Evolutionary conservation across 768 basidiomycete genomes (phyloP).

Genomic region (Amanita inopinata): DNA sequence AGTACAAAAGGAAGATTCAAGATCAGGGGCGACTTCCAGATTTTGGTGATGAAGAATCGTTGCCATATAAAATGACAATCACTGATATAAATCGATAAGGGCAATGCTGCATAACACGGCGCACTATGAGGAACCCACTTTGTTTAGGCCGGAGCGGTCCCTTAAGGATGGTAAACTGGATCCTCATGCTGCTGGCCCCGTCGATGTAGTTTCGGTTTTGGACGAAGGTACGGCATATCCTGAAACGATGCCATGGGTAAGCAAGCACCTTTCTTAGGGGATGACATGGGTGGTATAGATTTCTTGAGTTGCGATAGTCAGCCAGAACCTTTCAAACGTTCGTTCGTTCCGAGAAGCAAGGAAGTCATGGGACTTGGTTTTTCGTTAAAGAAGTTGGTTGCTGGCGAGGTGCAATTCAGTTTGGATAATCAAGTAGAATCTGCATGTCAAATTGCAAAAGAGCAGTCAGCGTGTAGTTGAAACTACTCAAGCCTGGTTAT

Average conservation of each 20-base stretch:
- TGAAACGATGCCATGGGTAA: not conserved
- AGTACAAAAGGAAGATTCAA: no score
- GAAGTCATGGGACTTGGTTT: not conserved
- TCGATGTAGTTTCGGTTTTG: slow-evolving; percentile 8
- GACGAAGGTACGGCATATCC: not conserved
- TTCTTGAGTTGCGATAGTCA: not conserved
- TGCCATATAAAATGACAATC: no score
- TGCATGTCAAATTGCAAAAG: no score
- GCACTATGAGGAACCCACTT: not conserved
- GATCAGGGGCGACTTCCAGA: no score
- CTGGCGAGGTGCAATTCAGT: no score
- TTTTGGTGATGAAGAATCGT: no score
- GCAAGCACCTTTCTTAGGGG: no score
- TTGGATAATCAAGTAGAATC: no score
- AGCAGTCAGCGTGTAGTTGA: no score
- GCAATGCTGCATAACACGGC: slow-evolving; percentile 2
- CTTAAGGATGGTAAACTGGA: slow-evolving; percentile 3
- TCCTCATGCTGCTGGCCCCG: slow-evolving; percentile 1
- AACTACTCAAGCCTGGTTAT: no score
- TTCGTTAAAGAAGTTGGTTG: no score
- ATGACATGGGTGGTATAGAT: not conserved
- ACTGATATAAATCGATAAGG: not conserved
- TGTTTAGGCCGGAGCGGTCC: slow-evolving; percentile 7
- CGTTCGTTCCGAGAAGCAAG: not conserved
- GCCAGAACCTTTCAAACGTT: slow-evolving; percentile 2